phyloP scores from a whole-genome alignment of 1,284 basidiomycete genomes.

The Microbotryum lychnidis-dioicae region DNA sequence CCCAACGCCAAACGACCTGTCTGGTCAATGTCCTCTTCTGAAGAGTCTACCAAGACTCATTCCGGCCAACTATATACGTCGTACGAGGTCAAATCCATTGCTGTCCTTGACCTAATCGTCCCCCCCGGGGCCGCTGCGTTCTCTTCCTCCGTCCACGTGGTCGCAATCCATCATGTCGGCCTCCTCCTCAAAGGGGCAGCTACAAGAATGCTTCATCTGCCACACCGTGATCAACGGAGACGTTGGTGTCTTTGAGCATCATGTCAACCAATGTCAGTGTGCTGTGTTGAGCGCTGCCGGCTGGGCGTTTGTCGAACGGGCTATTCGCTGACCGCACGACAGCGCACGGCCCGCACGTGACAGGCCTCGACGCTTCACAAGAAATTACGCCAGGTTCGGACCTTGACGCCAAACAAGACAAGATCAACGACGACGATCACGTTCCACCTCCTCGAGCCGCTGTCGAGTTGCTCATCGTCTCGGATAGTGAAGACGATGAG shows the following conservation, averaged over 20 bases:
- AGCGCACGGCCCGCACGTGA: background rate
- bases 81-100: too few relatives aligned
- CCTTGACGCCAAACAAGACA: background rate
- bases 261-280: slow-evolving; percentile 24
- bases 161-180: too few relatives aligned
- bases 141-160: too few relatives aligned
- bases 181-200: too few relatives aligned
- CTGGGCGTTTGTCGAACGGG: too few relatives aligned
- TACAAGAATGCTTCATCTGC: slow-evolving; percentile 22
- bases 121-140: too few relatives aligned
- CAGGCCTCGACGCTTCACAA: slow-evolving; percentile 9
- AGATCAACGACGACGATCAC: background rate
- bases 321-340: background rate
- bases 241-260: slow-evolving; percentile 4
- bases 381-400: background rate
- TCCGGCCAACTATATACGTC: too few relatives aligned
- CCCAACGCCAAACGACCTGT: too few relatives aligned
- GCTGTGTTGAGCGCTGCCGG: background rate
- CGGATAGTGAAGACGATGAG: background rate
- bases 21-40: too few relatives aligned
- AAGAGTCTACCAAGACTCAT: too few relatives aligned
- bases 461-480: background rate
- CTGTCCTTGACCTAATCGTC: too few relatives aligned
- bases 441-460: background rate
- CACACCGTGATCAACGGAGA: slow-evolving; percentile 13